Percentiles rank a stretch among this genome's conserved stretches.
Evolutionary conservation across 139 green algal genomes (phyloP).

Genomic region (Edaphochlamys debaryana): DNA sequence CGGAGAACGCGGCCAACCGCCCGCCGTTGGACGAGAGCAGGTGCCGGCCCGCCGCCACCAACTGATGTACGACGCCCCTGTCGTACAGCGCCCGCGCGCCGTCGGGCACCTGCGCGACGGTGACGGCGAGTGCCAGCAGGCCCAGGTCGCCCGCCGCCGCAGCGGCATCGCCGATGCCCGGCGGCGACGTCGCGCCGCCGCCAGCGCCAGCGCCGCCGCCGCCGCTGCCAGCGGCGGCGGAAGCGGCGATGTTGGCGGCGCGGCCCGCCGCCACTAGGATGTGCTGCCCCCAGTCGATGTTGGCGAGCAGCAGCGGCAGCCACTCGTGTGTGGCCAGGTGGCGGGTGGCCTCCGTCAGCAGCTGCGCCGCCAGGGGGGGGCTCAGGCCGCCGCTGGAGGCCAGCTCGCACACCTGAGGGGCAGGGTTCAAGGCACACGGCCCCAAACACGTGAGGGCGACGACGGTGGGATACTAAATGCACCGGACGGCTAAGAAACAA

Average conservation of each 20-base stretch:
- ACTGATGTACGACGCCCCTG: constrained; percentile 21
- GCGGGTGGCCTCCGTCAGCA: constrained; percentile 24
- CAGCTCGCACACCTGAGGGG: constrained; percentile 27
- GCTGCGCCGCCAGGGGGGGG: constrained; percentile 24
- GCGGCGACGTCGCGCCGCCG: neutral
- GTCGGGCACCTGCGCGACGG: constrained; percentile 50
- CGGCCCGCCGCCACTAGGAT: constrained; percentile 5
- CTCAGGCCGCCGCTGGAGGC: neutral
- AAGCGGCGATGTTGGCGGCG: constrained; percentile 2
- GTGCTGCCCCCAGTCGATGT: constrained; percentile 15
- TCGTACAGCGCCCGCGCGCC: constrained; percentile 56
- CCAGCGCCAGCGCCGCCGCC: neutral
- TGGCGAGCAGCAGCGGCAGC: constrained; percentile 9
- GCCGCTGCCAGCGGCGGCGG: neutral
- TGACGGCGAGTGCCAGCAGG: constrained; percentile 52
- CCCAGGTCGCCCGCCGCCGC: constrained; percentile 43
- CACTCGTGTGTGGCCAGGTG: constrained; percentile 19
- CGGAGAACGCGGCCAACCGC: constrained; percentile 43
- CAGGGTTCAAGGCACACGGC: no score
- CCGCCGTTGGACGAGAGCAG: constrained; percentile 37
- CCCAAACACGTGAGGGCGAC: no score
- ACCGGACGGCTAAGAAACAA: no score
- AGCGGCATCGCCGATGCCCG: neutral
- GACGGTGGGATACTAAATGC: no score
- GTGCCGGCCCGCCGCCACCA: constrained; percentile 39